Evolutionary conservation across 768 basidiomycete genomes (phyloP), one percentile per base, ranked within the genome.

Genomic region (Hericium coralloides): DNA sequence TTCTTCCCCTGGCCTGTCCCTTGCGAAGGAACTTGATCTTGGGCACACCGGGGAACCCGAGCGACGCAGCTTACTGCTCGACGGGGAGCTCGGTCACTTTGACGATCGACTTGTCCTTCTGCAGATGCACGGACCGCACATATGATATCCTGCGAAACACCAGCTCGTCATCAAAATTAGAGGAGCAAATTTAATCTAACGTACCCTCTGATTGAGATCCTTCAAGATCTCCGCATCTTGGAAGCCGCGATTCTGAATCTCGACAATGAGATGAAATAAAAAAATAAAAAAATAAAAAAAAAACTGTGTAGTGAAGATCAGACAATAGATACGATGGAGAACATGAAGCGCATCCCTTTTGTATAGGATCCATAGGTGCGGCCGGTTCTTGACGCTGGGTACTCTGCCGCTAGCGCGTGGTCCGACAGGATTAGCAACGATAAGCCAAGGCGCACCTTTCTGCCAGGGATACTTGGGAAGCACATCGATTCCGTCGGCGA

Each of bases 181-280:
- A 15, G 10, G 38, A 26, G 49, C 58, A 20, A 18, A 8, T n/a
- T 8, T 14, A 2, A 50, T 8, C 31, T 23, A 50, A 78, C 85
- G 57, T 64, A 95, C 95, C 55, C 92, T 75, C 69, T 98, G 95
- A 10, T 87, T 97, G 10, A 99, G 81, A 69, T 98, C 95, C 68
- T 98, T 99, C n/a, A n/a, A n/a, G 72, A 98, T 85, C 70, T 99
- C 94, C 0, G 94, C 91, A 58, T 95, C 93, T 72, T 93, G 85
- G 73, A 98, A 99, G 0, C 89, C 87, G 38, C 97, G 80, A 55
- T 84, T 92, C 71, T 99, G 97, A n/a, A n/a, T n/a, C n/a, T n/a
- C n/a, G n/a, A n/a, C n/a, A n/a, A n/a, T n/a, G n/a, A n/a, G n/a
- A n/a, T n/a, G n/a, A n/a, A n/a, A n/a, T n/a, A n/a, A n/a, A n/a